Conservation (phyloP, 108 stramenopile genomes). For the Cyclotella atomus region DNA sequence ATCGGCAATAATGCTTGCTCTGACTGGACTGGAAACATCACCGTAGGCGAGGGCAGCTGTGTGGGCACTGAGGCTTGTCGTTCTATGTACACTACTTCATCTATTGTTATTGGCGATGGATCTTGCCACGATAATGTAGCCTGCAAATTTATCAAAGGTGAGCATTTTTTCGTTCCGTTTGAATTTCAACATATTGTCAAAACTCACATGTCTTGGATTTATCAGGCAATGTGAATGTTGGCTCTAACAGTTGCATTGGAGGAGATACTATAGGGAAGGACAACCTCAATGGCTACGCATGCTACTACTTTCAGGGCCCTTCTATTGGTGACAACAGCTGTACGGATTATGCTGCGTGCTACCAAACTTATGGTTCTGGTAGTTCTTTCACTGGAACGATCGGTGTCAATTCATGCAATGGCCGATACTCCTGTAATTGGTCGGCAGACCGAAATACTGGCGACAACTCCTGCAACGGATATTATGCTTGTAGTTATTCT, state of each 20-base stretch:
- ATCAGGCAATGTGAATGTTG: neutral
- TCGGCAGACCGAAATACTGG: neutral
- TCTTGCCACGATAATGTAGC: neutral
- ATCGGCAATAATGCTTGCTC: neutral
- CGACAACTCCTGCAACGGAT: neutral
- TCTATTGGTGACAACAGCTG: neutral
- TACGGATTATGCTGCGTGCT: neutral
- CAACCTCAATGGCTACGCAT: neutral
- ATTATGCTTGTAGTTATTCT: neutral
- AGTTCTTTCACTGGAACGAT: neutral
- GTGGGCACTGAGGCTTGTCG: neutral
- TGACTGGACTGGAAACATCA: neutral
- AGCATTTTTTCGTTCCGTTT: neutral
- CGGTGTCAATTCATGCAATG: neutral
- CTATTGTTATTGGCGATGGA: neutral
- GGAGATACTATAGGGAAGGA: neutral
- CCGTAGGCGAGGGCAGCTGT: neutral
- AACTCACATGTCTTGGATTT: neutral
- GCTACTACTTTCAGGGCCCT: neutral
- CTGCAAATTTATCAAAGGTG: neutral
- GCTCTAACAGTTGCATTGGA: constrained; percentile 5
- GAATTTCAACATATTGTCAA: neutral
- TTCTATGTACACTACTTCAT: neutral
- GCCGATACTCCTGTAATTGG: neutral
- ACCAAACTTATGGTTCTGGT: neutral